Evolutionary conservation across 108 stramenopile species (phyloP).

Genomic region (Skeletonema menzelii): DNA sequence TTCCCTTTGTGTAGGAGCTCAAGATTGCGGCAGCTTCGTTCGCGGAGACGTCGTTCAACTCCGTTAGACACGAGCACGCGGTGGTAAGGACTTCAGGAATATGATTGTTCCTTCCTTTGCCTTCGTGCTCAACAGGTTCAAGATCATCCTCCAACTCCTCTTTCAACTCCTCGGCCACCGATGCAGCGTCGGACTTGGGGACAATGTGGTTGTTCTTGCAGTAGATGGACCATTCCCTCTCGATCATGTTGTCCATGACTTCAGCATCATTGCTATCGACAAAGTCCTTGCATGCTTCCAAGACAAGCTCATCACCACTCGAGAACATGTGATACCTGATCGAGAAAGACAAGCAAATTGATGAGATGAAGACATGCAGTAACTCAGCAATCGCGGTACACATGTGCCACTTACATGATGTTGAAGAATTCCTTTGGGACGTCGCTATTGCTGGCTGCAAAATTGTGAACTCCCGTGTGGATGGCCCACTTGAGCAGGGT

Average conservation of each 20-base stretch:
- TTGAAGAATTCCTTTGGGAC: constrained; percentile 33
- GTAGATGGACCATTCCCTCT: constrained; percentile 38
- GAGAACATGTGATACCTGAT: constrained; percentile 38
- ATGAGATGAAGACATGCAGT: neutral
- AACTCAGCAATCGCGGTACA: too few species aligned
- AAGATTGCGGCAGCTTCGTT: constrained; percentile 23
- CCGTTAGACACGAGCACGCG: constrained; percentile 22
- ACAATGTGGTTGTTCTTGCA: constrained; percentile 14
- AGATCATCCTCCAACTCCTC: neutral
- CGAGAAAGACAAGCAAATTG: neutral
- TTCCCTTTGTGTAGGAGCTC: constrained; percentile 16
- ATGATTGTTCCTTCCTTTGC: neutral
- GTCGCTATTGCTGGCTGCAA: constrained; percentile 5
- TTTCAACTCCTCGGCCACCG: neutral
- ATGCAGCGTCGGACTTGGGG: neutral
- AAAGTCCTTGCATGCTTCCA: constrained; percentile 34
- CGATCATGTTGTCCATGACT: constrained; percentile 21
- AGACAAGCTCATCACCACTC: constrained; percentile 36
- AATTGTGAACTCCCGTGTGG: constrained; percentile 44
- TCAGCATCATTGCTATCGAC: constrained; percentile 19
- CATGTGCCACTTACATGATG: constrained; percentile 14
- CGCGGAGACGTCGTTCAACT: constrained; percentile 15
- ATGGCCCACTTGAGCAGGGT: constrained; percentile 38
- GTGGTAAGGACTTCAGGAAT: constrained; percentile 26
- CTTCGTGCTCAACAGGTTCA: neutral